phyloP scores from a whole-genome alignment of 371 early-diverging fungal species.

The Sporodiniella umbellata region DNA sequence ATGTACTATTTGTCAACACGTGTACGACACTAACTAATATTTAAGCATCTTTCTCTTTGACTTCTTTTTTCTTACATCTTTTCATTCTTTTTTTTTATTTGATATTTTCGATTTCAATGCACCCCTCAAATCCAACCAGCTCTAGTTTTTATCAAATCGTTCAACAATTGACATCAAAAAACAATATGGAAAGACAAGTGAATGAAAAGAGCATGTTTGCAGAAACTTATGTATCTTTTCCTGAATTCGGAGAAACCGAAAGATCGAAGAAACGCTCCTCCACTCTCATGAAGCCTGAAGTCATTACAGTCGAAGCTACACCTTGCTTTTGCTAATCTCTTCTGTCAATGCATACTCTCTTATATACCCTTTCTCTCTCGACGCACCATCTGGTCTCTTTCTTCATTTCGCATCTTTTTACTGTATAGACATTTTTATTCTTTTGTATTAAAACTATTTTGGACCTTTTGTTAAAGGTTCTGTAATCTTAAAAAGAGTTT shows the following conservation, averaged over 20 bases:
- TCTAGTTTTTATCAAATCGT: not conserved
- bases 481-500: too few species aligned
- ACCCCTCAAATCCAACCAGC: not conserved
- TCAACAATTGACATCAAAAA: not conserved
- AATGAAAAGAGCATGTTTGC: conserved; percentile 1
- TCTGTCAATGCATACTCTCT: not conserved
- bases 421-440: too few species aligned
- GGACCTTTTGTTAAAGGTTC: too few species aligned
- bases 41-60: not conserved
- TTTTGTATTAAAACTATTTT: too few species aligned
- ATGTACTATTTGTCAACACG: not conserved
- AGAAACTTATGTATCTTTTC: conserved; percentile 1
- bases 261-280: not conserved
- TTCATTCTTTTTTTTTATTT: not conserved
- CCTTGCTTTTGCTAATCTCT: conserved; percentile 4
- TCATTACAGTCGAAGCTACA: conserved; percentile 5
- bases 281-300: not conserved
- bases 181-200: not conserved
- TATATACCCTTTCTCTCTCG: not conserved
- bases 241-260: not conserved
- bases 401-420: not conserved
- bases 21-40: not conserved
- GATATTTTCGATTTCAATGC: not conserved
- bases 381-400: too few species aligned
- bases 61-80: too few species aligned